These are phyloP conservation scores for Tetragonia tetragonoides DNA, from an alignment of 148 eudicot species.

Conservation along the genomic window DNA sequence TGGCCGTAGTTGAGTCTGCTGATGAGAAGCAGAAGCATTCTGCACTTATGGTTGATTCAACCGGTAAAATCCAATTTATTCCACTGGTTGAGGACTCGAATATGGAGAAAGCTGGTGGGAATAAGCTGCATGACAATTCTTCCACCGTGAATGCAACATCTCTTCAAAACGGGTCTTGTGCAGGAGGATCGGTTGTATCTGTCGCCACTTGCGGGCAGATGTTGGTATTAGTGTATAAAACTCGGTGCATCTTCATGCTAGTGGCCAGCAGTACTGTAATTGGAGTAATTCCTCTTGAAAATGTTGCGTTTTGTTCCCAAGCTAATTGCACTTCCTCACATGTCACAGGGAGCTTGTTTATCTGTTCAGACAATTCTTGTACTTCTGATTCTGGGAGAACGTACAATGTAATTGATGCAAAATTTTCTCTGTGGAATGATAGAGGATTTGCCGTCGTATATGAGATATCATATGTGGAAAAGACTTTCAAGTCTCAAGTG, in stretches of 20 bases:
- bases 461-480: constrained; percentile 49
- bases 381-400: constrained; percentile 27
- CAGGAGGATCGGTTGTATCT: constrained; percentile 52
- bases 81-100: constrained; percentile 52
- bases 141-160: constrained; percentile 31
- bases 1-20: constrained; percentile 50
- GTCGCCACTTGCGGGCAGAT: constrained; percentile 51
- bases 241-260: constrained; percentile 56
- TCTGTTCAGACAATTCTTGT: constrained; percentile 35
- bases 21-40: constrained; percentile 52
- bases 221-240: constrained; percentile 62
- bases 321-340: constrained; percentile 36
- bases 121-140: constrained; percentile 31
- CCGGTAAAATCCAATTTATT: constrained; percentile 60
- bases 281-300: constrained; percentile 61
- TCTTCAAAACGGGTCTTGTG: constrained; percentile 32
- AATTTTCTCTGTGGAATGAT: constrained; percentile 69
- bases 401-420: constrained; percentile 29
- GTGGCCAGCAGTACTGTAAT: constrained; percentile 41
- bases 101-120: constrained; percentile 39
- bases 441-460: constrained; percentile 61
- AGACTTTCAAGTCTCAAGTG: constrained; percentile 45
- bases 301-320: constrained; percentile 35
- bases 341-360: constrained; percentile 66
- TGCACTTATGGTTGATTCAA: constrained; percentile 60